These are phyloP conservation scores for Ogataea angusta DNA, from an alignment of 805 yeast species.

Conservation along the genomic window DNA sequence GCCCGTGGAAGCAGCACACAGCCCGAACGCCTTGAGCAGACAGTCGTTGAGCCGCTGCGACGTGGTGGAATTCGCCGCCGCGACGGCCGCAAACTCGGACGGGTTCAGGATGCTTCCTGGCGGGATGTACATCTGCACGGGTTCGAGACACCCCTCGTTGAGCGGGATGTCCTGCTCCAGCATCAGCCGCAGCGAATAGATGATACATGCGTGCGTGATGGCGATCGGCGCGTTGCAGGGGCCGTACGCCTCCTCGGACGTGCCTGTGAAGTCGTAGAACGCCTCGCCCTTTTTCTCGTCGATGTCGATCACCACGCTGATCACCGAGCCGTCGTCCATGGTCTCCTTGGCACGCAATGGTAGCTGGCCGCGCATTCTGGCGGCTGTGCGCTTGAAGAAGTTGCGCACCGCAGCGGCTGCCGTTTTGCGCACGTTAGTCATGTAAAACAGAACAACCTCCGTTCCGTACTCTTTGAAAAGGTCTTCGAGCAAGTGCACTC, in stretches of 20 bases:
- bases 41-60: constrained; percentile 86
- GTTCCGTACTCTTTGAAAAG: constrained; percentile 42
- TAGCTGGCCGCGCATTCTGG: constrained; percentile 34
- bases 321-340: constrained; percentile 56
- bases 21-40: constrained; percentile 71
- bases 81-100: constrained; percentile 43
- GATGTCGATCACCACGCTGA: constrained; percentile 41
- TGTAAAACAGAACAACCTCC: constrained; percentile 43
- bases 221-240: constrained; percentile 55
- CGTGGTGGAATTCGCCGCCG: constrained; percentile 60
- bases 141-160: constrained; percentile 47
- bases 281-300: constrained; percentile 39
- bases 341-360: constrained; percentile 44
- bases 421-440: constrained; percentile 43
- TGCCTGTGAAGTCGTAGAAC: constrained; percentile 49
- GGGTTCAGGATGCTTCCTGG: constrained; percentile 35
- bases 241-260: constrained; percentile 50
- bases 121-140: constrained; percentile 28
- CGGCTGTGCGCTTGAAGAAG: constrained; percentile 35
- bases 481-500: constrained; percentile 41
- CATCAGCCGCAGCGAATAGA: constrained; percentile 48
- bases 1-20: constrained; percentile 88
- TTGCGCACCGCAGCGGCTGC: constrained; percentile 45
- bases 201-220: constrained; percentile 50
- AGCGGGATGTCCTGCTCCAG: constrained; percentile 49